phyloP scores from a whole-genome alignment of 1,284 basidiomycete genomes.

The Pterula multifida region DNA sequence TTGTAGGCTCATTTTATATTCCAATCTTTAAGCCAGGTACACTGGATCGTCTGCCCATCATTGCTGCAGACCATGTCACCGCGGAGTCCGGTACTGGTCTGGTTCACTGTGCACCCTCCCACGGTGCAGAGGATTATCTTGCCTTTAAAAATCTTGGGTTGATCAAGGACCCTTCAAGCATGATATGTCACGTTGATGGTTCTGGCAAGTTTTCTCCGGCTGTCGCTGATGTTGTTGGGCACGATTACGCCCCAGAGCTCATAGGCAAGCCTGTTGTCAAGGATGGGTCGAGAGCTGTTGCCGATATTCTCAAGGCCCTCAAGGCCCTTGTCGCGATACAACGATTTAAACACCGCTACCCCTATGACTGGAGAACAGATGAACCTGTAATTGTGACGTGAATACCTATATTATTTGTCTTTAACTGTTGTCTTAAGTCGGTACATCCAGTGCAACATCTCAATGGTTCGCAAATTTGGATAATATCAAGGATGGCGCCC shows the following conservation, averaged over 20 bases:
- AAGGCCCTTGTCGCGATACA: conserved; percentile 59
- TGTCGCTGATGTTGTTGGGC: conserved; percentile 42
- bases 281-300: conserved; percentile 57
- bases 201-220: conserved; percentile 63
- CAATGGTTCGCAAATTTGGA: conserved; percentile 97
- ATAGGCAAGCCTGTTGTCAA: conserved; percentile 65
- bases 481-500: conserved; percentile 67
- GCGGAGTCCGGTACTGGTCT: conserved; percentile 88
- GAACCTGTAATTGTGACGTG: conserved; percentile 85
- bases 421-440: conserved; percentile 1
- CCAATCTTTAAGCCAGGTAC: conserved; percentile 46
- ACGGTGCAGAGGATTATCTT: conserved; percentile 89
- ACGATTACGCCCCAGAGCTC: conserved; percentile 31
- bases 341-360: conserved; percentile 79
- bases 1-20: conserved; percentile 57
- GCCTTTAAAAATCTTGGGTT: conserved; percentile 47
- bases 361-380: conserved; percentile 96
- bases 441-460: conserved; percentile 67
- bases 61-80: conserved; percentile 67
- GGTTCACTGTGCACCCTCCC: conserved; percentile 93
- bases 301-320: conserved; percentile 49
- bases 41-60: conserved; percentile 24
- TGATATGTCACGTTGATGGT: conserved; percentile 74
- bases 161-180: conserved; percentile 24
- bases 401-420: conserved; percentile 16